Evolutionary conservation across 2,329 filamentous ascomycete genomes (phyloP).

Genomic region (Diplocarpon rosae): DNA sequence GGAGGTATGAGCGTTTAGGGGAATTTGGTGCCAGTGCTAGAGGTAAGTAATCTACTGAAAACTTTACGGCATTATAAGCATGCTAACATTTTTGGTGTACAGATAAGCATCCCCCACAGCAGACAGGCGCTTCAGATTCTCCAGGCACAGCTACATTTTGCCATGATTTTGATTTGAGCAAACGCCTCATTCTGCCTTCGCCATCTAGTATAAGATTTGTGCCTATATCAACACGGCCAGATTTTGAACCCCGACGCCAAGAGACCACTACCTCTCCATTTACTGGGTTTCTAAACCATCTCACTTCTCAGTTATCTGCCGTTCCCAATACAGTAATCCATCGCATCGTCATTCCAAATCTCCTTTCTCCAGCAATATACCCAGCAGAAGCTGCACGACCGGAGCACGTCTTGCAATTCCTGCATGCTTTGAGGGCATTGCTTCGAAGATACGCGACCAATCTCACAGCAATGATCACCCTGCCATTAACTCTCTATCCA

Average conservation of each 20-base stretch:
- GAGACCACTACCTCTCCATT: conserved; percentile 43
- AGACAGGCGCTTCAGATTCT: conserved; percentile 6
- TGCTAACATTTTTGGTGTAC: background rate
- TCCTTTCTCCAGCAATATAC: conserved; percentile 82
- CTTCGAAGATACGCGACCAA: conserved; percentile 55
- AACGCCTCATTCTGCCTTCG: conserved; percentile 47
- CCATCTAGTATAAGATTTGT: conserved; percentile 42
- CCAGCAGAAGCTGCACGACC: conserved; percentile 59
- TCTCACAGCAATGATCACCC: conserved; percentile 61
- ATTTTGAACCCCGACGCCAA: conserved; percentile 22
- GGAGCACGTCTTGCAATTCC: conserved; percentile 63
- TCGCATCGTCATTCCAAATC: conserved; percentile 70
- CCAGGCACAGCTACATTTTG: conserved; percentile 41
- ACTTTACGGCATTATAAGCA: conserved; percentile 5
- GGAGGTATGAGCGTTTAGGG: conserved; percentile 83
- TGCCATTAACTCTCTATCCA: conserved; percentile 73
- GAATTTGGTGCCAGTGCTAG: conserved; percentile 48
- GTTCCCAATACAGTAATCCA: conserved; percentile 52
- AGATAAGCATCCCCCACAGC: conserved; percentile 19
- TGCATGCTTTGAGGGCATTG: conserved; percentile 67
- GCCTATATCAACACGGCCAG: conserved; percentile 28
- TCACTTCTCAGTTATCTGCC: conserved; percentile 46
- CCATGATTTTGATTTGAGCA: conserved; percentile 62
- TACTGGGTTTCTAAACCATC: conserved; percentile 47
- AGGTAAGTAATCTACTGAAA: conserved; percentile 28